Conservation (phyloP, 2,329 filamentous ascomycete genomes). For the Xylaria sp. region DNA sequence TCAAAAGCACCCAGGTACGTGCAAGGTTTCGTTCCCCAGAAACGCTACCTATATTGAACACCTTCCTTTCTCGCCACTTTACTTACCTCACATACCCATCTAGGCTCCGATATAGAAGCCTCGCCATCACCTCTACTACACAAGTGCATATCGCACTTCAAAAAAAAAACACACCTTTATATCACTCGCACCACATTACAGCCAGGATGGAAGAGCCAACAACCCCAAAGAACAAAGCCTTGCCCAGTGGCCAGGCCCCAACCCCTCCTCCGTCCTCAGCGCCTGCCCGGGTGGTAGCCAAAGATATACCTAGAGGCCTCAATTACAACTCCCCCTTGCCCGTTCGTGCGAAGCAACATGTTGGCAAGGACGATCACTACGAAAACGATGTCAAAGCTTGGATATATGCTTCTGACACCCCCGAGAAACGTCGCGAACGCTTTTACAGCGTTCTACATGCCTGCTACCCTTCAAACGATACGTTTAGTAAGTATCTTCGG, state of each 20-base stretch:
- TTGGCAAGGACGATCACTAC: not conserved
- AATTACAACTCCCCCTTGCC: not conserved
- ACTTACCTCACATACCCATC: not conserved
- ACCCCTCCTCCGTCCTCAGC: slow-evolving; percentile 12
- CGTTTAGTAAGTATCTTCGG: slow-evolving; percentile 29
- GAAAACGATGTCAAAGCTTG: slow-evolving; percentile 17
- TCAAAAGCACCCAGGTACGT: too few species aligned
- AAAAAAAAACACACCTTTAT: not conserved
- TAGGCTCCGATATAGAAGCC: not conserved
- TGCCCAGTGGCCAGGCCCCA: not conserved
- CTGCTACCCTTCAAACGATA: slow-evolving; percentile 30
- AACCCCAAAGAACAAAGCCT: slow-evolving; percentile 12
- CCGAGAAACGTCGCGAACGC: slow-evolving; percentile 14
- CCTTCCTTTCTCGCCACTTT: not conserved
- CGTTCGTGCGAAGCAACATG: not conserved
- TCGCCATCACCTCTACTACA: not conserved
- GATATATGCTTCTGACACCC: slow-evolving; percentile 9
- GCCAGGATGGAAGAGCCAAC: slow-evolving; percentile 19
- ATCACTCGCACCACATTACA: not conserved
- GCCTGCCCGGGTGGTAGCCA: not conserved
- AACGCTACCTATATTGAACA: not conserved
- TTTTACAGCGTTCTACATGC: slow-evolving; percentile 26
- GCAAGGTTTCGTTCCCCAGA: not conserved
- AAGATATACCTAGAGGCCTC: not conserved
- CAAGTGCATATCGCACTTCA: not conserved